Evolutionary conservation across 2,329 filamentous ascomycete genomes (phyloP).

Genomic region (Phoma sp.): DNA sequence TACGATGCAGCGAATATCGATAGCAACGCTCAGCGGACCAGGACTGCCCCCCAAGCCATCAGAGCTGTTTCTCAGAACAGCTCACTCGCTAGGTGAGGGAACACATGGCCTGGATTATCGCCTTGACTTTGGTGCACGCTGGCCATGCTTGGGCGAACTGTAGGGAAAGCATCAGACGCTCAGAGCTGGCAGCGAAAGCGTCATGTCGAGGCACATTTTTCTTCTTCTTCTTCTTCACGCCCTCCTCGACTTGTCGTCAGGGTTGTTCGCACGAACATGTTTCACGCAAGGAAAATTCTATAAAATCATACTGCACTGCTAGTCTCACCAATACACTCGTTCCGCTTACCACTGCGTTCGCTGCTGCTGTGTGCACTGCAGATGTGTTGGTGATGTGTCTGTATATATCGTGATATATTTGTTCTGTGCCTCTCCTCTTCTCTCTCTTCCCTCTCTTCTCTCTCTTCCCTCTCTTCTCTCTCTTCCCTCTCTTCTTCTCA

Average conservation of each 20-base stretch:
- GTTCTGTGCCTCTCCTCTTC: no score
- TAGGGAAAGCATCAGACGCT: not conserved
- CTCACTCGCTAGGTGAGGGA: not conserved
- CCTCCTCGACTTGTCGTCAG: not conserved
- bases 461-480: no score
- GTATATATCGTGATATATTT: no score
- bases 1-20: slow-evolving; percentile 9
- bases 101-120: not conserved
- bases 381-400: no score
- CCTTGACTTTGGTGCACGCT: not conserved
- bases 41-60: not conserved
- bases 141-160: not conserved
- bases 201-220: not conserved
- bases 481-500: no score
- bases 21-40: not conserved
- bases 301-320: slow-evolving; percentile 1
- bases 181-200: not conserved
- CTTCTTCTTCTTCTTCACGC: not conserved
- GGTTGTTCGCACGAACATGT: not conserved
- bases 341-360: not conserved
- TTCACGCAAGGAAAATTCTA: not conserved
- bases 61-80: not conserved
- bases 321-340: slow-evolving; percentile 15
- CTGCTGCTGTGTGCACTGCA: no score
- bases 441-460: no score